These are phyloP conservation scores for Fusarium piperis DNA, from an alignment of 2,329 filamentous ascomycete species.

Conservation along the genomic window DNA sequence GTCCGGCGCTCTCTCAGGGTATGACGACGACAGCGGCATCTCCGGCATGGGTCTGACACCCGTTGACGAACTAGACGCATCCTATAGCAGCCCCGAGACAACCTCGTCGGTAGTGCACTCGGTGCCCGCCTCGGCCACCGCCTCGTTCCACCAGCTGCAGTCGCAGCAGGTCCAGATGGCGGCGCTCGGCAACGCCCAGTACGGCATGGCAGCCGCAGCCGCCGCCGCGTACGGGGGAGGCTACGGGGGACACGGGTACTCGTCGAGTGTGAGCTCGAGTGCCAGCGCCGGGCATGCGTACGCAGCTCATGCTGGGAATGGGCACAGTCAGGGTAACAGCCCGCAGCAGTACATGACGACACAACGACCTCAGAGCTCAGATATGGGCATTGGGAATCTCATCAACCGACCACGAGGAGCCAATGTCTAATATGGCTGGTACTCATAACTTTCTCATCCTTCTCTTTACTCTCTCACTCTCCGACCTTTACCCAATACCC, in stretches of 20 bases:
- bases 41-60: constrained; percentile 68
- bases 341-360: constrained; percentile 55
- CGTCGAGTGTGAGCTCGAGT: constrained; percentile 63
- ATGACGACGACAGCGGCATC: constrained; percentile 78
- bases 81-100: constrained; percentile 65
- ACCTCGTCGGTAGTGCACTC: constrained; percentile 56
- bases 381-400: constrained; percentile 70
- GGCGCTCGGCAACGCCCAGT: constrained; percentile 28
- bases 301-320: constrained; percentile 37
- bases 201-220: constrained; percentile 29
- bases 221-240: constrained; percentile 30
- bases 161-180: constrained; percentile 35
- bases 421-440: constrained; percentile 20
- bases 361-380: constrained; percentile 63
- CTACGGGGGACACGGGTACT: constrained; percentile 57
- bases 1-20: constrained; percentile 54
- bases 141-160: constrained; percentile 44
- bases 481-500: neutral
- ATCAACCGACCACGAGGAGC: constrained; percentile 60
- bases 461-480: neutral
- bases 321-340: constrained; percentile 52
- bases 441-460: neutral
- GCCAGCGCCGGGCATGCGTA: constrained; percentile 50
- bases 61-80: constrained; percentile 67
- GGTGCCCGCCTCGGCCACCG: constrained; percentile 48